These are phyloP conservation scores for Pleurotus salmoneostramineus DNA, from an alignment of 768 basidiomycete genomes.

Conservation along the genomic window DNA sequence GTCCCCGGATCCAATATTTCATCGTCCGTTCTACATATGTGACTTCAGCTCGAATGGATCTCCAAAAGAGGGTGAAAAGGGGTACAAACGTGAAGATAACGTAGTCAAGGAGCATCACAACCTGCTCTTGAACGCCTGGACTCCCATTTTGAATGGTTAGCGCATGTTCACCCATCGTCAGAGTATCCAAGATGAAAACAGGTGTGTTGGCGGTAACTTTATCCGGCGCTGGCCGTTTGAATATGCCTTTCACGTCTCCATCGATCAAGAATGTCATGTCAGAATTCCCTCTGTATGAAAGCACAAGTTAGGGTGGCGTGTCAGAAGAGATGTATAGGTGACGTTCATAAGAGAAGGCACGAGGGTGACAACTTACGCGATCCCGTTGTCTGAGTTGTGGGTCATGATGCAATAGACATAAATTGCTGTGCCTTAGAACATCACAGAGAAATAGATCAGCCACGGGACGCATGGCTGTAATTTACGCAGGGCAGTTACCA, in stretches of 20 bases:
- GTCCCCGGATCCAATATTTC: too few relatives aligned
- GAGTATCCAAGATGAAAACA: slow-evolving; percentile 5
- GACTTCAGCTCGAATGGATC: too few relatives aligned
- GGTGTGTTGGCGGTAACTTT: not conserved
- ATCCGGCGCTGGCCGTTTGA: not conserved
- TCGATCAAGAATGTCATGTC: slow-evolving; percentile 11
- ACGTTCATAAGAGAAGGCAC: not conserved
- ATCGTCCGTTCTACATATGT: too few relatives aligned
- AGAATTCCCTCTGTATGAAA: not conserved
- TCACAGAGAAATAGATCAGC: not conserved
- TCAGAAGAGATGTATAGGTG: not conserved
- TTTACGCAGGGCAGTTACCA: not conserved
- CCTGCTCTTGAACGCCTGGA: not conserved
- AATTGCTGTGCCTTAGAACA: slow-evolving; percentile 7
- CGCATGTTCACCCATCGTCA: slow-evolving; percentile 5
- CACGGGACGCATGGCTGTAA: too few relatives aligned
- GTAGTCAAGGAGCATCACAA: slow-evolving; percentile 10
- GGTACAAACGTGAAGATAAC: slow-evolving; percentile 8
- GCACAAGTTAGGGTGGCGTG: not conserved
- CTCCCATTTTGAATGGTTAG: slow-evolving; percentile 9
- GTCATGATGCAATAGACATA: slow-evolving; percentile 12
- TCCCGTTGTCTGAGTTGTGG: not conserved
- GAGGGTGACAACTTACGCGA: not conserved
- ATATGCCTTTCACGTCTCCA: not conserved
- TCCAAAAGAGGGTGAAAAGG: not conserved